Evolutionary conservation across 1,284 basidiomycete species (phyloP).

Genomic region (Agroathelia rolfsii): DNA sequence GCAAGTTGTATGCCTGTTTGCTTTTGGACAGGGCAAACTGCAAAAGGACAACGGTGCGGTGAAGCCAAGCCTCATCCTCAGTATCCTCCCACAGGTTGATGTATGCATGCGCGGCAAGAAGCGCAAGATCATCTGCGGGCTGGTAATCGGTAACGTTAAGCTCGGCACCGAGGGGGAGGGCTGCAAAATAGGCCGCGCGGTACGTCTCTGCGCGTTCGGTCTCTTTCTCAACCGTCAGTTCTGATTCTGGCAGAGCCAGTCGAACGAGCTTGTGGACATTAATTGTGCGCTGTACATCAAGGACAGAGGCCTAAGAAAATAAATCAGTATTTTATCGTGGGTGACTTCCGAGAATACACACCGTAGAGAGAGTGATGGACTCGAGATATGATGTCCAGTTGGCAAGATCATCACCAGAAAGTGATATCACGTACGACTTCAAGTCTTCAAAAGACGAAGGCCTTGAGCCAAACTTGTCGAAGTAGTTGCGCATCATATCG

Average conservation of each 20-base stretch:
- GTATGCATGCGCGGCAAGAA: slow-evolving; percentile 62
- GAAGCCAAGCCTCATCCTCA: slow-evolving; percentile 46
- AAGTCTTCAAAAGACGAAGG: slow-evolving; percentile 82
- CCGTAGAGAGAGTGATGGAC: slow-evolving; percentile 34
- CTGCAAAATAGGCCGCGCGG: slow-evolving; percentile 50
- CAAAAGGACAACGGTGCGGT: slow-evolving; percentile 51
- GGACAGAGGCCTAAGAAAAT: slow-evolving; percentile 30
- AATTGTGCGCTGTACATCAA: slow-evolving; percentile 48
- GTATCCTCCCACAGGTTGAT: slow-evolving; percentile 55
- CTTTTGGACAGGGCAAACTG: slow-evolving; percentile 69
- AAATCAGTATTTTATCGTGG: slow-evolving; percentile 9
- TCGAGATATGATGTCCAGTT: slow-evolving; percentile 52
- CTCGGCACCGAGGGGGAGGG: slow-evolving; percentile 52
- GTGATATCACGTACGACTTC: slow-evolving; percentile 46
- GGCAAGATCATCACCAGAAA: slow-evolving; percentile 35
- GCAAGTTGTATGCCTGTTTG: slow-evolving; percentile 67
- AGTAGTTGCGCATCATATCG: slow-evolving; percentile 53
- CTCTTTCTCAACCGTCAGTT: slow-evolving; percentile 50
- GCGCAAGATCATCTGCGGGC: slow-evolving; percentile 75
- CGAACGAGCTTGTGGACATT: slow-evolving; percentile 68
- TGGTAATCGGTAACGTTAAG: slow-evolving; percentile 75
- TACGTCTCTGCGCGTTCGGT: slow-evolving; percentile 39
- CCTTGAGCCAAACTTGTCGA: slow-evolving; percentile 68
- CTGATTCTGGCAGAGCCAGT: slow-evolving; percentile 35
- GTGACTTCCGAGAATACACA: slow-evolving; percentile 23